These are phyloP conservation scores for Amylocystis lapponica DNA, from an alignment of 768 basidiomycete species.

Conservation along the genomic window DNA sequence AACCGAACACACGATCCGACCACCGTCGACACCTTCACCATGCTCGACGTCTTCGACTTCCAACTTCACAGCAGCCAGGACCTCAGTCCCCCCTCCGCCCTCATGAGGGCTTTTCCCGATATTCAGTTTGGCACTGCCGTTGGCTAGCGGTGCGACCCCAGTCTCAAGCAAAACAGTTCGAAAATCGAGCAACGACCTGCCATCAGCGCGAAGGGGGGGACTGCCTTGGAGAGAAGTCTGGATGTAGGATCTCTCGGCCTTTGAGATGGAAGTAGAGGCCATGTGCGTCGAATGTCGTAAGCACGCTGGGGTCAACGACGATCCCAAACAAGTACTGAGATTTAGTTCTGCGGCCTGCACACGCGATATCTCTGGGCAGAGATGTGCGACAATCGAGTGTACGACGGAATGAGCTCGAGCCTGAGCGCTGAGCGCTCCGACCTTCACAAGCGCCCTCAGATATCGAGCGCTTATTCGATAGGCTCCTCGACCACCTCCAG, in stretches of 20 bases:
- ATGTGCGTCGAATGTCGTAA: constrained; percentile 11
- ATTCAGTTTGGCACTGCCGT: constrained; percentile 73
- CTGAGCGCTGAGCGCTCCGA: no score
- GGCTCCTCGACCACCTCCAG: no score
- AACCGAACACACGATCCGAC: constrained; percentile 61
- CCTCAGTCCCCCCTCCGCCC: constrained; percentile 65
- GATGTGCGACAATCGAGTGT: no score
- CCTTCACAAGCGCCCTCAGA: no score
- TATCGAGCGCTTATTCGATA: no score
- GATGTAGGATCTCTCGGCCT: constrained; percentile 76
- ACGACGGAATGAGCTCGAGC: no score
- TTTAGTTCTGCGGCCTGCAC: no score
- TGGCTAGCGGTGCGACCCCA: constrained; percentile 73
- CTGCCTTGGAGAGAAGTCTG: constrained; percentile 53
- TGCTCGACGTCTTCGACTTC: constrained; percentile 61
- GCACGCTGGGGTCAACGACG: no score
- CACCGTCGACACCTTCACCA: constrained; percentile 47
- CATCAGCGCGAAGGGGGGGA: constrained; percentile 70
- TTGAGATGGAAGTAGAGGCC: constrained; percentile 43
- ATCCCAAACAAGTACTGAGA: no score
- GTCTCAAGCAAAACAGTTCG: constrained; percentile 70
- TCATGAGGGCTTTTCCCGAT: constrained; percentile 56
- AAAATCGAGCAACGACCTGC: constrained; percentile 61
- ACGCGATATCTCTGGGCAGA: no score
- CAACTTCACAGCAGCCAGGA: constrained; percentile 72